Percentiles rank a stretch among this genome's conserved stretches.
Evolutionary conservation across 257 asterid genomes (phyloP).

Genomic region (Cinchona pubescens): DNA sequence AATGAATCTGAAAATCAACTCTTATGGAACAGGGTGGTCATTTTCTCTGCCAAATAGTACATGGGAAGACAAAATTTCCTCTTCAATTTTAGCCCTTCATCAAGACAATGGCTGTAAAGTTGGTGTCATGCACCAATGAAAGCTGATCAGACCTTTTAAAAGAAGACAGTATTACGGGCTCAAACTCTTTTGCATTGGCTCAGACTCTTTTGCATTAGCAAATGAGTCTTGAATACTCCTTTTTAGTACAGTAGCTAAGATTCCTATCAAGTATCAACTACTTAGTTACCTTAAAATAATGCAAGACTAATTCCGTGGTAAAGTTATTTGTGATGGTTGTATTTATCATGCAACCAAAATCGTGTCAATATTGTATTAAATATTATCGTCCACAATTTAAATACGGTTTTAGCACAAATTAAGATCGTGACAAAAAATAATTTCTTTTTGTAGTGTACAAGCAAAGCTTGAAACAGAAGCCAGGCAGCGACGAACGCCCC

Average conservation of each 20-base stretch:
- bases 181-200: slow-evolving; percentile 9
- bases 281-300: not conserved
- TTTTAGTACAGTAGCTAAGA: not conserved
- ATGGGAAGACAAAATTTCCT: not conserved
- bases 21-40: not conserved
- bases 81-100: slow-evolving; percentile 4
- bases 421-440: too few relatives aligned
- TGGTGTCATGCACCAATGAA: slow-evolving; percentile 11
- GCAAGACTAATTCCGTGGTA: too few relatives aligned
- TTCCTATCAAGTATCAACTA: not conserved
- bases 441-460: too few relatives aligned
- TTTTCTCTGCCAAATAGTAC: slow-evolving; percentile 1
- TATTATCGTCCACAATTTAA: too few relatives aligned
- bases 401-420: too few relatives aligned
- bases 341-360: too few relatives aligned
- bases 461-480: too few relatives aligned
- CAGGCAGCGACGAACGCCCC: too few relatives aligned
- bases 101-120: slow-evolving; percentile 20
- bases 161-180: slow-evolving; percentile 13
- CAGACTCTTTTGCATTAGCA: slow-evolving; percentile 8
- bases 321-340: too few relatives aligned
- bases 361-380: too few relatives aligned
- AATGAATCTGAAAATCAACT: slow-evolving; percentile 8
- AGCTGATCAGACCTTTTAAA: slow-evolving; percentile 12
- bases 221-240: not conserved